Base-by-base conservation (phyloP, 495 filamentous ascomycete genomes). In the Chaetomium cochliodes region DNA sequence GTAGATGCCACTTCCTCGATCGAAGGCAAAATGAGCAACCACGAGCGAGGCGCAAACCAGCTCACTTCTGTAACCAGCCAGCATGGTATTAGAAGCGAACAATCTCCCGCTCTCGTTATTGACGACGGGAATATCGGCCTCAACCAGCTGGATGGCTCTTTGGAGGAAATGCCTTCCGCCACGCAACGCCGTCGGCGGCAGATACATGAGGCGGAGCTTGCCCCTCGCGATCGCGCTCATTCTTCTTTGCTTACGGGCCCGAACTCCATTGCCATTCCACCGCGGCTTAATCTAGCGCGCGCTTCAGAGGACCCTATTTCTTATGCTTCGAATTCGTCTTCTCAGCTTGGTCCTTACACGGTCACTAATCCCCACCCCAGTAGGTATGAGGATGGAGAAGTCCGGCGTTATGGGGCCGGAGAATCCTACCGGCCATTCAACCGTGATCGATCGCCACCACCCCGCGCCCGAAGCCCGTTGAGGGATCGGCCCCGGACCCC, bases 361-460 rank as follows among this genome's bases (percentile, higher is more conserved):
- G 25, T 15, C 5, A 63, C 66, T 73, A 53, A 73, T 65, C 25
- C 1, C 9, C 37, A 13, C 4, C 23, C 51, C 18, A n/a, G 7
- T 60, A 81, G 79, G 62, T 82, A 81, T 68, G 81, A 83, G 62
- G 82, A 85, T 51, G 83, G 83, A 5, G 81, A 84, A 69, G 82
- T 84, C 22, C 77, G 80, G 47, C 77, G 78, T 63, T 82, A 84
- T 67, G 83, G 83, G 30, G 81, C 78, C n/a, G 83, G 83, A 0
- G 83, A 86, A 73, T 82, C 80, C 20, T 86, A 84, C 66, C 70
- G 82, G 41, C 83, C 83, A 5, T 78, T 75, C 58, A 81, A 79
- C 63, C 75, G 81, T 7, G 77, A 79, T 62, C 78, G 80, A 28
- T 79, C 81, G 15, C 78, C 76, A 39, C 73, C 76, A 39, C 73